A percentile compares a stretch with the other conserved stretches of the same genome.
phyloP scores from a whole-genome alignment of 1,284 basidiomycete species.

The Sporisorium graminicola region DNA sequence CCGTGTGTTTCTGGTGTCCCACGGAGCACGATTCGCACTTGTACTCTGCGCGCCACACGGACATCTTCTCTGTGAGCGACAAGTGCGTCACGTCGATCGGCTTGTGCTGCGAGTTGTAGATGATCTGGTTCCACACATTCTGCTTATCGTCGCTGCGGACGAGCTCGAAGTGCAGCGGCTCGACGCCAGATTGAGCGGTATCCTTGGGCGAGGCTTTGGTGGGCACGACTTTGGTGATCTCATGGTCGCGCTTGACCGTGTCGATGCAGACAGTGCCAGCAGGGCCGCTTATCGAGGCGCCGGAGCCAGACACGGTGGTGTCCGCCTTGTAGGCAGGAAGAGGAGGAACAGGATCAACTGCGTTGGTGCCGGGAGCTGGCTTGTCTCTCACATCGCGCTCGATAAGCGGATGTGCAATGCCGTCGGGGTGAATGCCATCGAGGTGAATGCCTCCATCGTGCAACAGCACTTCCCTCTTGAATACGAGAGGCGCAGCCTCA shows the following conservation, averaged over 20 bases:
- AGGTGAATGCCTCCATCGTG: too few relatives aligned
- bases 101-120: conserved; percentile 30
- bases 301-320: neutral
- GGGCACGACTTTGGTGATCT: conserved; percentile 40
- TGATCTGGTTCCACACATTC: conserved; percentile 37
- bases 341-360: too few relatives aligned
- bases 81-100: conserved; percentile 30
- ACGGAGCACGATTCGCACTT: conserved; percentile 25
- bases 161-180: conserved; percentile 32
- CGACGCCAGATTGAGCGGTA: neutral
- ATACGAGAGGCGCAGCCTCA: neutral
- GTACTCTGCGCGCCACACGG: conserved; percentile 42
- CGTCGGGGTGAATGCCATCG: too few relatives aligned
- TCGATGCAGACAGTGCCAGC: conserved; percentile 31
- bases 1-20: conserved; percentile 26
- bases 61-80: conserved; percentile 22
- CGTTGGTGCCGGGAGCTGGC: neutral
- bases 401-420: too few relatives aligned
- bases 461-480: conserved; percentile 12
- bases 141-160: conserved; percentile 22
- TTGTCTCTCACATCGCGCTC: conserved; percentile 6
- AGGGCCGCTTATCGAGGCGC: neutral
- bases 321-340: neutral
- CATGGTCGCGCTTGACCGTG: conserved; percentile 39
- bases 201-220: conserved; percentile 13